Base-by-base conservation (phyloP, 192 early-diverging fungal species). In the Mortierella claussenii region DNA sequence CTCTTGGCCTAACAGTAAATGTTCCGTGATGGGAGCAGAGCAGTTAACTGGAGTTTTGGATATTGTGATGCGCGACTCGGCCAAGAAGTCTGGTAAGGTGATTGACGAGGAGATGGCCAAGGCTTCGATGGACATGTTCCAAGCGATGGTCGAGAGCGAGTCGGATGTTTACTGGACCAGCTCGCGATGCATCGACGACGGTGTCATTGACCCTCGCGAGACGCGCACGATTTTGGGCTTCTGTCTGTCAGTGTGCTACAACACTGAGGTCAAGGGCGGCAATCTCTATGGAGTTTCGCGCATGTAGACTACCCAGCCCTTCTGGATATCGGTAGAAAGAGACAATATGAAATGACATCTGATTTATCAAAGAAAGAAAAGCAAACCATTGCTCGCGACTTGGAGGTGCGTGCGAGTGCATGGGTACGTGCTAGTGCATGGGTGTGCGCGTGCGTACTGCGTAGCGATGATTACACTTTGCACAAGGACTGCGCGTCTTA, bases 21-120 rank as follows among this genome's bases (percentile, higher is more conserved):
- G 88, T 56, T 87, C 85, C 30, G 88, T 90, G 24, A 89, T 90
- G 89, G 89, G 89, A 0, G 80, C 89, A 32, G 89, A 91, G 26
- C 88, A 89, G 68, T 63, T 91, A 67, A 85, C 81, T 0, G 88
- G 88, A 65, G 89, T 91, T n/a, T 75, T 91, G 50, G 88, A 90
- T 76, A 69, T 89, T 44, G 81, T 91, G n/a, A 85, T 83, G 83
- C 68, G 87, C 7, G 86, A 91, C 60, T 82, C 85, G 40, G 87
- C 89, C 26, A 65, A 69, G 71, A 88, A 87, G 36, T 55, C 66
- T 5, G 83, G 83, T 17, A 81, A 73, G 56, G 59, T 64, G 21
- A 74, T 88, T 50, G 80, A 89, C 47, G 88, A 89, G 75, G 82
- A 86, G 56, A 40, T 66, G 52, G 81, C 83, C 43, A 52, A 69